A percentile compares a stretch with the other conserved stretches of the same genome.
Conservation (phyloP, 108 stramenopile genomes). For the Heterococcus sp. region DNA sequence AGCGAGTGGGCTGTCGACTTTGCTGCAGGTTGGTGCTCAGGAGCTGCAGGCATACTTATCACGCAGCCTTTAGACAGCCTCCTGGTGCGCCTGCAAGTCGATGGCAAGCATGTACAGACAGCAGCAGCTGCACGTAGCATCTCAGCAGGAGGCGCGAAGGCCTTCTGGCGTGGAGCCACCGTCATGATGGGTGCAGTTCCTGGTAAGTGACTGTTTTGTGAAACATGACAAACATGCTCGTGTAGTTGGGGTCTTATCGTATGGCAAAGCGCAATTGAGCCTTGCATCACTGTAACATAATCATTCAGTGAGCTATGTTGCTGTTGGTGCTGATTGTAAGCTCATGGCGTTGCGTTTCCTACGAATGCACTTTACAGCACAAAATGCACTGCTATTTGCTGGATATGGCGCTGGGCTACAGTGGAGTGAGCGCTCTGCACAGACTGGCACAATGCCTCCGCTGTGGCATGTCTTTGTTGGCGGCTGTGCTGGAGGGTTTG, state of each 20-base stretch:
- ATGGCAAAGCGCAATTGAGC: too few species aligned
- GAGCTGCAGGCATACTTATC: conserved; percentile 8
- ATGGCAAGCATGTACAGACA: too few species aligned
- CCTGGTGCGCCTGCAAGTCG: conserved; percentile 8
- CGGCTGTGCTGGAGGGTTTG: conserved; percentile 22
- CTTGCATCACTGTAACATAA: background rate
- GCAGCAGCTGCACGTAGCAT: background rate
- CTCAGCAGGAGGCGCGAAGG: conserved; percentile 1
- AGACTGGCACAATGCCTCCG: background rate
- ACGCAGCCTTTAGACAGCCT: conserved; percentile 35
- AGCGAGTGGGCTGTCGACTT: background rate
- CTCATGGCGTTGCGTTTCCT: too few species aligned
- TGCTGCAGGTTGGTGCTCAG: conserved; percentile 13
- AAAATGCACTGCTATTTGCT: conserved; percentile 30
- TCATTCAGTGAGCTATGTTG: background rate
- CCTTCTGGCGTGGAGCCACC: conserved; percentile 11
- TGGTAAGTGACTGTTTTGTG: background rate
- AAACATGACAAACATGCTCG: too few species aligned
- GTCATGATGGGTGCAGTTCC: conserved; percentile 30
- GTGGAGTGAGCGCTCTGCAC: background rate
- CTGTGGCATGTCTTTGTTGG: conserved; percentile 27
- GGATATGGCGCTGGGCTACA: conserved; percentile 26
- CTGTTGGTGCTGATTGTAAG: background rate
- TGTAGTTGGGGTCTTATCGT: too few species aligned
- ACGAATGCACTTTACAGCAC: too few species aligned